Evolutionary conservation across 257 asterid species (phyloP), one percentile per base, ranked within the genome.

Genomic region (Datura wrightii): DNA sequence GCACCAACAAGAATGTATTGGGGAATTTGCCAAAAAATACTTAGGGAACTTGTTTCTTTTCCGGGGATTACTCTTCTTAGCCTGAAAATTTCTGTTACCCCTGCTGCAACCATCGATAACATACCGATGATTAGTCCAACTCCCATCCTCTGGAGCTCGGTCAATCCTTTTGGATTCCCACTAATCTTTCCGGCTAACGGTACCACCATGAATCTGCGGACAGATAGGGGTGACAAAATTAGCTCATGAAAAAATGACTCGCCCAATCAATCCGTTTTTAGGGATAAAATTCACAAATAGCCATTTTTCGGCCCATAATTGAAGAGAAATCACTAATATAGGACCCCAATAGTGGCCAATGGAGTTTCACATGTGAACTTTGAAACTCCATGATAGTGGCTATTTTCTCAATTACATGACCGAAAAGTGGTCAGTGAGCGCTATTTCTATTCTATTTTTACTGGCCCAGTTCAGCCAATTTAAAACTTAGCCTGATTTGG

Each of bases 111-210:
- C 97, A 94, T 94, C 0, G 96, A 91, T 44, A 94, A 59, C 89
- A 93, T 83, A 54, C 92, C 97, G 65, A 95, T 92, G 37, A 94
- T 34, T 3, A 95, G 90, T 13, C 99, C 97, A 11, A 89, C 88
- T 1, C 99, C 99, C 97, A 95, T 95, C 65, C 99, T 88, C 66
- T 93, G 98, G 78, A 95, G 97, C 90, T 93, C 96, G 0, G 94
- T 90, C 37, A 93, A 62, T 24, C 98, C 99, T 70, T 71, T 88
- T 3, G 94, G 94, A 83, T 89, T 89, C 36, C 91, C 86, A 54
- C 87, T 94, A 5, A 92, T 5, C 67, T 76, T 83, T 42, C 89
- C 81, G 0, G 91, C 91, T 9, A 90, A 7, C 0, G 99, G 99
- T 44, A 91, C 88, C 4, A 95, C 85, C 83, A 94, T 19, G 18